Base-by-base conservation (phyloP, 345 rosid species). In the Gossypium mustelinum region DNA sequence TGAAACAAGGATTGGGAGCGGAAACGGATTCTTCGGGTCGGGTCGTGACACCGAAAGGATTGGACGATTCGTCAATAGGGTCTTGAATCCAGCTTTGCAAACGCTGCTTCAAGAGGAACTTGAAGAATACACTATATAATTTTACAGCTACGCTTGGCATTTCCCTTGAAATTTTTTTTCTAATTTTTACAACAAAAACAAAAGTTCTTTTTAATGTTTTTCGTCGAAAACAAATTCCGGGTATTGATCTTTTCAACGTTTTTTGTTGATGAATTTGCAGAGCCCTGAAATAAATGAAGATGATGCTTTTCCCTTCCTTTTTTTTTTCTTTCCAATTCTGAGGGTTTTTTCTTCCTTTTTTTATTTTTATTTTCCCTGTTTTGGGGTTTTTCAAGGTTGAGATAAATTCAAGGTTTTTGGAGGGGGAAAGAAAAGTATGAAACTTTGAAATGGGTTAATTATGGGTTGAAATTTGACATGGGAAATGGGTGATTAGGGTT, bases 81-180 rank as follows among this genome's bases (percentile, higher is more conserved):
- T 84, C 77, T 50, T 85, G 91, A 78, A 89, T 87, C 89, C 85
- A 91, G 83, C 81, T 89, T 73, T 94, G 95, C 45, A 94, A 77
- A 44, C 97, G 94, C 70, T 87, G 90, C 80, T 87, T 94, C 67
- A 91, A 80, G 59, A 91, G 89, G 76, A 89, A 90, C 87, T 94
- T 94, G 94, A 94, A 94, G 94, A 91, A 86, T 51, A 87, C 92
- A 79, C 98, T 95, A 78, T 93, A 91, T 73, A 93, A 83, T 83
- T 93, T 90, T 68, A 86, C 96, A 58, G 88, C 88, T 50, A 95
- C 88, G 83, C 88, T 90, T 70, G 99, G 98, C 99, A 95, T 95
- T 85, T 76, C 79, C 69, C 63, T 39, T 20, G 22, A 60, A 55
- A 1, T 0, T 0, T 1, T 0, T 9, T 59, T 47, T 61, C 44